These are phyloP conservation scores for Leishmania tropica DNA, from an alignment of 208 protist species.

Conservation along the genomic window DNA sequence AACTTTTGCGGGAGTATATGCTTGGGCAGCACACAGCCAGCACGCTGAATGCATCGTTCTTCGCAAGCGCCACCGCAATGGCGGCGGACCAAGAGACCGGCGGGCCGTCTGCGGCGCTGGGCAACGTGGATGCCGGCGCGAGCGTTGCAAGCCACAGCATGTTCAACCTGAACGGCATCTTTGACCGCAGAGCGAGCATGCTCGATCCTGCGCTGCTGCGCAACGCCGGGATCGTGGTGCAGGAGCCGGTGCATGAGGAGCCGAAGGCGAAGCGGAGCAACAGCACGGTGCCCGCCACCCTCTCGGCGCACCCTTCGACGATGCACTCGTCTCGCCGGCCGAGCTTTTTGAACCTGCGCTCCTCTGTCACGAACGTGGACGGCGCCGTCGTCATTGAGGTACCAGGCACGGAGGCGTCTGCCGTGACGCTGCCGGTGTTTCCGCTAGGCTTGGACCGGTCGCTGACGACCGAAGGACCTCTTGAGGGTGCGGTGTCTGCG, in stretches of 20 bases:
- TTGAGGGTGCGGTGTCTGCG: not conserved
- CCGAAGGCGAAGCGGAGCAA: not conserved
- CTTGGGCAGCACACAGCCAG: conserved; percentile 8
- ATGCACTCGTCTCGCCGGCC: conserved; percentile 6
- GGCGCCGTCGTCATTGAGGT: not conserved
- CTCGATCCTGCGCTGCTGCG: conserved; percentile 22
- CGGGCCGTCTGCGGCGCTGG: not conserved
- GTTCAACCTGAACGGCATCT: conserved; percentile 16
- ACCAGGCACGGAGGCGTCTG: not conserved
- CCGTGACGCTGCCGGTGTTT: not conserved
- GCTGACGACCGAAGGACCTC: not conserved
- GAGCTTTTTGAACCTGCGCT: not conserved
- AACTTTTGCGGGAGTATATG: conserved; percentile 30
- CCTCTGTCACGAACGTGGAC: conserved; percentile 1
- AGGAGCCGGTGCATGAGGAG: conserved; percentile 32
- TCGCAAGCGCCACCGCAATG: conserved; percentile 1
- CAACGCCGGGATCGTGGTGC: conserved; percentile 30
- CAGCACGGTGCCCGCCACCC: conserved; percentile 1
- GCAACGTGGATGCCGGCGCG: not conserved
- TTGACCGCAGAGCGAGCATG: conserved; percentile 21
- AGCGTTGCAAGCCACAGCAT: conserved; percentile 27
- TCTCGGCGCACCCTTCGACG: conserved; percentile 11
- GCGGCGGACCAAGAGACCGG: not conserved
- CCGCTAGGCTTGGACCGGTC: not conserved
- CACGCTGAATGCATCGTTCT: conserved; percentile 8